Percentiles rank a stretch among this genome's conserved stretches.
Evolutionary conservation across 2,329 filamentous ascomycete species (phyloP).

Genomic region (Xylaria sp.): DNA sequence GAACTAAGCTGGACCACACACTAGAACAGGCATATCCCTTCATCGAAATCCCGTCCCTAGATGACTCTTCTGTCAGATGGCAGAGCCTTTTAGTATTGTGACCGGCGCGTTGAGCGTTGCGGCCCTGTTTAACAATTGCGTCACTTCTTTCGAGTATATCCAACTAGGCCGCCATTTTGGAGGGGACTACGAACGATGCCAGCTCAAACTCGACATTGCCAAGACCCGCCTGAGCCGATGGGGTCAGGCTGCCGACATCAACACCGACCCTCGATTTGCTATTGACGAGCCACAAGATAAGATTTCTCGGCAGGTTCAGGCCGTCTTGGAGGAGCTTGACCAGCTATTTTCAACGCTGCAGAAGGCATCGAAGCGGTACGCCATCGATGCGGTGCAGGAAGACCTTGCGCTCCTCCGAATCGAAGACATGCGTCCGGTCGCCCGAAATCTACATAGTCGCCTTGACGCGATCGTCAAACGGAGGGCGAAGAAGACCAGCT

Average conservation of each 20-base stretch:
- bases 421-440: constrained; percentile 18
- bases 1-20: too few relatives aligned
- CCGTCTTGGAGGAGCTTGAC: constrained; percentile 36
- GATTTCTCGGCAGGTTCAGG: constrained; percentile 19
- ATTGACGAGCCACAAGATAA: constrained; percentile 22
- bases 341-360: constrained; percentile 34
- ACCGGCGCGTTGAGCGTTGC: constrained; percentile 44
- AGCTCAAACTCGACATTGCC: constrained; percentile 43
- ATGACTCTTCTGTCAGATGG: background rate
- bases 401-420: constrained; percentile 17
- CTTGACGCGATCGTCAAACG: constrained; percentile 7
- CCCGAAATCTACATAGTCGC: constrained; percentile 19
- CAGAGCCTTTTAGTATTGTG: constrained; percentile 33
- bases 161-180: constrained; percentile 45
- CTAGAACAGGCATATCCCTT: too few relatives aligned
- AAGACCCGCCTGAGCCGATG: constrained; percentile 43
- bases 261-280: constrained; percentile 36
- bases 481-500: constrained; percentile 9
- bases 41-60: too few relatives aligned
- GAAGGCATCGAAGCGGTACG: constrained; percentile 36
- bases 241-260: constrained; percentile 42
- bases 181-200: constrained; percentile 41
- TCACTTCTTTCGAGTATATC: constrained; percentile 49
- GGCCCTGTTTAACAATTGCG: constrained; percentile 44
- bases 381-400: constrained; percentile 7